phyloP scores from a whole-genome alignment of 768 basidiomycete species.

The Chalciporus piperatus region DNA sequence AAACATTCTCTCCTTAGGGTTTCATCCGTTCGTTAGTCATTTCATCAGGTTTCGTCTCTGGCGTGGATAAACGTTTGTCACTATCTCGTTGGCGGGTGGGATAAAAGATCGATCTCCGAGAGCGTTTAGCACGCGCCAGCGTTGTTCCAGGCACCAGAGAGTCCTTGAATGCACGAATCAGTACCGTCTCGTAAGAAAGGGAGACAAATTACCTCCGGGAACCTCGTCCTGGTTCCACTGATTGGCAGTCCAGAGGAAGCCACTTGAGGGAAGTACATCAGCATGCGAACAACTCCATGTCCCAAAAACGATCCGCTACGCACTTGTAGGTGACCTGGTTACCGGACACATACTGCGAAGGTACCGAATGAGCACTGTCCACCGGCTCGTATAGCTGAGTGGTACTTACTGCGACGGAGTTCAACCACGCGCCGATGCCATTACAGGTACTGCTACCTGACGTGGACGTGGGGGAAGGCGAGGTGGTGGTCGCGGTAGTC shows the following conservation, averaged over 20 bases:
- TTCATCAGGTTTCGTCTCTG: too few species aligned
- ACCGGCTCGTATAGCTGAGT: not conserved
- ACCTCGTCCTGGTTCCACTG: constrained; percentile 44
- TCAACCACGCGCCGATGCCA: constrained; percentile 41
- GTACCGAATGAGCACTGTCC: not conserved
- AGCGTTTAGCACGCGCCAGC: too few species aligned
- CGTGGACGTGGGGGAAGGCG: constrained; percentile 19
- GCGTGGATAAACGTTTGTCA: too few species aligned
- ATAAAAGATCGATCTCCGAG: too few species aligned
- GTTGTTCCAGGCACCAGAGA: too few species aligned
- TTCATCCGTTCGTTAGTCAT: not conserved
- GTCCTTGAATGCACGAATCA: too few species aligned
- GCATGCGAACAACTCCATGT: too few species aligned
- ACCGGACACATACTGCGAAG: constrained; percentile 42
- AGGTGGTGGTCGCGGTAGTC: constrained; percentile 10
- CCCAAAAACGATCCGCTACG: constrained; percentile 8
- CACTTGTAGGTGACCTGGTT: constrained; percentile 40
- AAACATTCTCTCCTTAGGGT: not conserved
- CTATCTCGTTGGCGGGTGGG: too few species aligned
- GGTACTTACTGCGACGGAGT: constrained; percentile 33
- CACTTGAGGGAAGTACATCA: constrained; percentile 24
- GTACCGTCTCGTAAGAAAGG: not conserved
- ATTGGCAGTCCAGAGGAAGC: constrained; percentile 45
- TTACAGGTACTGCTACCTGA: constrained; percentile 34
- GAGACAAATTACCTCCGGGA: constrained; percentile 23